Conservation (phyloP, 768 basidiomycete genomes). For the Tubosaeta sp. region DNA sequence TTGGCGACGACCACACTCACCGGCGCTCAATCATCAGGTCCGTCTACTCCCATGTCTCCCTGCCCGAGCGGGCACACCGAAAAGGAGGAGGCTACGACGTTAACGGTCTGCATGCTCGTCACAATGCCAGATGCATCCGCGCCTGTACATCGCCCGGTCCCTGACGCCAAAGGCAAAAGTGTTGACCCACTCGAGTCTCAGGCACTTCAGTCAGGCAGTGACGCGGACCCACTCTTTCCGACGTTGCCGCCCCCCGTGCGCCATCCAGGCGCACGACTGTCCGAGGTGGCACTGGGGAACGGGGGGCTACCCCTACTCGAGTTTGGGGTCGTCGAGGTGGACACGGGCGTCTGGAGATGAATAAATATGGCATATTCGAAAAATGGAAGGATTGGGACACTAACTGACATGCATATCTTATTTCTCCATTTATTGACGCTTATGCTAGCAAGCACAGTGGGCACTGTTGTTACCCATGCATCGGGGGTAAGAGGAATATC, state of each 20-base stretch:
- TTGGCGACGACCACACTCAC: background rate
- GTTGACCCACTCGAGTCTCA: constrained; percentile 7
- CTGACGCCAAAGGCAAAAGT: constrained; percentile 18
- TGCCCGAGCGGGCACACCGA: background rate
- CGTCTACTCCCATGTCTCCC: background rate
- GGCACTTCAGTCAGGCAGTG: background rate
- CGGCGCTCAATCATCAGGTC: background rate
- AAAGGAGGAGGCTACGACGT: background rate
- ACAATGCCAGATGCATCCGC: constrained; percentile 20
- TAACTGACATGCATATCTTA: background rate
- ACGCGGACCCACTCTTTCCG: constrained; percentile 3
- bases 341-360: constrained; percentile 1
- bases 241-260: background rate
- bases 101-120: constrained; percentile 18
- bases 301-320: constrained; percentile 9
- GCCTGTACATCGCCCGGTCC: background rate
- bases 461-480: background rate
- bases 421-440: constrained; percentile 2
- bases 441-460: background rate
- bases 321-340: constrained; percentile 14
- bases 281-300: background rate
- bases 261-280: background rate
- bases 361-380: background rate
- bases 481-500: background rate
- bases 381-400: background rate